These are phyloP conservation scores for Scopulariopsis brevicaulis DNA, from an alignment of 2,329 filamentous ascomycete genomes.

Conservation along the genomic window DNA sequence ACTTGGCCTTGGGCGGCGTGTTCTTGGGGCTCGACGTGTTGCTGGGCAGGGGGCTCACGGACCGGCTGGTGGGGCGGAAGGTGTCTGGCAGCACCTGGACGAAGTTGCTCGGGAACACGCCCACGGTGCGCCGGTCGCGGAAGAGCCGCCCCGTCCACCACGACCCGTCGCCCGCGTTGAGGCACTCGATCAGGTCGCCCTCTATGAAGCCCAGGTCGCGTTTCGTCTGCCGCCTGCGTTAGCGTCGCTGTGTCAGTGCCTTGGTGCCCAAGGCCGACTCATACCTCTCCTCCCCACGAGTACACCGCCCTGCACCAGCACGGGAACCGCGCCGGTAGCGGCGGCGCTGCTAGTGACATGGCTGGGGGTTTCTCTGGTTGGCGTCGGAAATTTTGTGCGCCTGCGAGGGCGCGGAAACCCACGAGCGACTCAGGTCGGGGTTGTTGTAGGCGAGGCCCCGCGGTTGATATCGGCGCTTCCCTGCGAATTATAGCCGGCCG, in stretches of 20 bases:
- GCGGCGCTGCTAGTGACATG: conserved; percentile 41
- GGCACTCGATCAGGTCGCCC: conserved; percentile 92
- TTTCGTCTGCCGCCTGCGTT: conserved; percentile 51
- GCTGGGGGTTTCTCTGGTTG: not conserved
- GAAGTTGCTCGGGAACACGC: conserved; percentile 94
- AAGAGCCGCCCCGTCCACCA: conserved; percentile 96
- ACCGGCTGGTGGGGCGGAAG: conserved; percentile 64
- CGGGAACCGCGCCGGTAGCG: conserved; percentile 68
- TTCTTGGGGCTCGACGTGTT: conserved; percentile 42
- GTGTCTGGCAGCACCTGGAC: conserved; percentile 78
- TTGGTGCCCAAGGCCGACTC: conserved; percentile 9
- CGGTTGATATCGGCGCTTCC: not conserved
- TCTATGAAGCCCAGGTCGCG: conserved; percentile 94
- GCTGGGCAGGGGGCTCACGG: conserved; percentile 48
- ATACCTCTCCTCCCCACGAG: conserved; percentile 81
- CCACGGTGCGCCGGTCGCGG: conserved; percentile 81
- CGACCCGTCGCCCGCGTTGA: conserved; percentile 93
- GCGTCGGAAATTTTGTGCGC: not conserved
- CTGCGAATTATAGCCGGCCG: not conserved
- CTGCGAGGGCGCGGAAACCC: not conserved
- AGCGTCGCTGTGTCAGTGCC: not conserved
- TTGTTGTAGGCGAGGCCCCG: not conserved
- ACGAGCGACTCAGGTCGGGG: not conserved
- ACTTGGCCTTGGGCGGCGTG: conserved; percentile 47
- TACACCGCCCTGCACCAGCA: conserved; percentile 89